phyloP scores from a whole-genome alignment of 2,329 filamentous ascomycete genomes.

The Pleoardoris graminearum region DNA sequence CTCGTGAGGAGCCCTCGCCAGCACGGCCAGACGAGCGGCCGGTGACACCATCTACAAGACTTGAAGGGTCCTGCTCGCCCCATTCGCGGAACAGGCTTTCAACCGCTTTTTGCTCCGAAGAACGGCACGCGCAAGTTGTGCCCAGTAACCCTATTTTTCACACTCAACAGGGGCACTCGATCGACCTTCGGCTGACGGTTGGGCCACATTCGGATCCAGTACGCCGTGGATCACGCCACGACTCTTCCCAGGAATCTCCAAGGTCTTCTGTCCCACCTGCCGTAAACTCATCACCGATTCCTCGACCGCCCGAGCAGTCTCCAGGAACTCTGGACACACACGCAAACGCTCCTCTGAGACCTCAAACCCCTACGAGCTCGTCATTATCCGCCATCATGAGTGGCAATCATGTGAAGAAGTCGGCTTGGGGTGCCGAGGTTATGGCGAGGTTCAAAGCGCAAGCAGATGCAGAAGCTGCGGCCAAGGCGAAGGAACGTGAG shows the following conservation, averaged over 20 bases:
- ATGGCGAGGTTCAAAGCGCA: neutral
- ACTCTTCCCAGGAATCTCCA: constrained; percentile 38
- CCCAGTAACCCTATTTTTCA: constrained; percentile 15
- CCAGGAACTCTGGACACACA: constrained; percentile 21
- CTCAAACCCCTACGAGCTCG: constrained; percentile 17
- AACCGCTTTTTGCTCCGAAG: constrained; percentile 11
- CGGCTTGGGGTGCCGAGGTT: neutral
- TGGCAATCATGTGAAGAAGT: constrained; percentile 12
- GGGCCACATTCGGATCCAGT: constrained; percentile 14
- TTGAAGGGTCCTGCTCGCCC: neutral
- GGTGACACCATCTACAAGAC: neutral
- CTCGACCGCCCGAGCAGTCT: constrained; percentile 29
- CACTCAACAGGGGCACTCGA: constrained; percentile 23
- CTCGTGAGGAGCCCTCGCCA: neutral
- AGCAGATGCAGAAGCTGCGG: neutral
- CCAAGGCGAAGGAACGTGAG: neutral
- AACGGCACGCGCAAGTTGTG: constrained; percentile 32
- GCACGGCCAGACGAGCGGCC: neutral
- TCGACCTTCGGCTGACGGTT: constrained; percentile 21
- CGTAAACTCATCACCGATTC: constrained; percentile 24
- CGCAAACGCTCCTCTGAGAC: constrained; percentile 20
- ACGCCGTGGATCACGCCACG: constrained; percentile 30
- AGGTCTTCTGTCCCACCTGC: constrained; percentile 10
- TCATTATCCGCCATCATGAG: constrained; percentile 24
- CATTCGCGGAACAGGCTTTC: neutral